Conservation (phyloP, 2,329 filamentous ascomycete genomes). For the Xylariaceae sp. region DNA sequence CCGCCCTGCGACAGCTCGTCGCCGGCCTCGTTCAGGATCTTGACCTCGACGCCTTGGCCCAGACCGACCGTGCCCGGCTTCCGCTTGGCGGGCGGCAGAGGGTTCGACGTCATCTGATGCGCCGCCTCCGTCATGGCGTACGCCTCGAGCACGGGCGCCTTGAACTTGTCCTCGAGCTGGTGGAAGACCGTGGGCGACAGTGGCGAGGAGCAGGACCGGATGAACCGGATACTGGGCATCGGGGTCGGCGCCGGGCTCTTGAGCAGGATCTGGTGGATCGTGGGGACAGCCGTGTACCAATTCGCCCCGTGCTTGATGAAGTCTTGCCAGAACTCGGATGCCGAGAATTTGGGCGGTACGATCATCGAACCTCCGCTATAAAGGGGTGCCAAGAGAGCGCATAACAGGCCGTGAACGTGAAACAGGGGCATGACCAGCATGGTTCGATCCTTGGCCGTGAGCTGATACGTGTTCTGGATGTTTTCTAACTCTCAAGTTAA, state of each 20-base stretch:
- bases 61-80: slow-evolving; percentile 51
- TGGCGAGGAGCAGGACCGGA: slow-evolving; percentile 80
- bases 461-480: slow-evolving; percentile 70
- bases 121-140: slow-evolving; percentile 92
- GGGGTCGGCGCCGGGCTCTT: slow-evolving; percentile 64
- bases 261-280: slow-evolving; percentile 84
- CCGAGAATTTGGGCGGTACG: slow-evolving; percentile 74
- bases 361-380: slow-evolving; percentile 72
- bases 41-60: slow-evolving; percentile 55
- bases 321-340: slow-evolving; percentile 75
- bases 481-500: no score
- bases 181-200: slow-evolving; percentile 77
- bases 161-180: slow-evolving; percentile 68
- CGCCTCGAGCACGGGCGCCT: slow-evolving; percentile 78
- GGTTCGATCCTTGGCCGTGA: slow-evolving; percentile 67
- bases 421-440: slow-evolving; percentile 89
- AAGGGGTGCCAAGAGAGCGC: slow-evolving; percentile 73
- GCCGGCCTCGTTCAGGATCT: slow-evolving; percentile 49
- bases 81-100: slow-evolving; percentile 64
- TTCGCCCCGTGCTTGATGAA: slow-evolving; percentile 70
- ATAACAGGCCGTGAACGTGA: slow-evolving; percentile 84
- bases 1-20: slow-evolving; percentile 47
- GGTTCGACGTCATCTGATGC: slow-evolving; percentile 78
- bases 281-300: slow-evolving; percentile 92
- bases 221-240: slow-evolving; percentile 72